Evolutionary conservation across 2,329 filamentous ascomycete genomes (phyloP).

Genomic region (Neonectria neomacrospora): DNA sequence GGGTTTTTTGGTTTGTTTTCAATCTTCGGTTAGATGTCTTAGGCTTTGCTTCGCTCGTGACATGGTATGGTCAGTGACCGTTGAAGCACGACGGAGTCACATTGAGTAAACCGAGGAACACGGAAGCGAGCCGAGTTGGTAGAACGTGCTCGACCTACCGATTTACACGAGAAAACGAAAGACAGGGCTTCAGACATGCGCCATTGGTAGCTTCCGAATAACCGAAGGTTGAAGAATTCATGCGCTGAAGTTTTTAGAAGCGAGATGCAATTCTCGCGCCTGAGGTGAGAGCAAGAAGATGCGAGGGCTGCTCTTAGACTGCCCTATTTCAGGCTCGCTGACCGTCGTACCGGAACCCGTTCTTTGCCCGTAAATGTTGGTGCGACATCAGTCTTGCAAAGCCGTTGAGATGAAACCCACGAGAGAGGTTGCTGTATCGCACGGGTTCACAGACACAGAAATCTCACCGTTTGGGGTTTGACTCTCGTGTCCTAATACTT

Average conservation of each 20-base stretch:
- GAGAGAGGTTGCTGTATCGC: not conserved
- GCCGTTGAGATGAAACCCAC: not conserved
- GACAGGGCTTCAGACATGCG: not conserved
- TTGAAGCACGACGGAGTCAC: not conserved
- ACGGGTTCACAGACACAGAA: not conserved
- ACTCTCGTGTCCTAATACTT: not conserved
- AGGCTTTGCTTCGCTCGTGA: not conserved
- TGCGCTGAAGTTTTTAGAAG: not conserved
- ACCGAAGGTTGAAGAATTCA: not conserved
- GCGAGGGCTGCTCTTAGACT: not conserved
- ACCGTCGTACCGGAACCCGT: not conserved
- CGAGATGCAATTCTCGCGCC: not conserved
- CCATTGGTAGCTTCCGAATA: not conserved
- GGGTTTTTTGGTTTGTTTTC: too few relatives aligned
- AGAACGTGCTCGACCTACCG: not conserved
- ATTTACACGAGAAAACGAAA: not conserved
- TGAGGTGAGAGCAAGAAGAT: not conserved
- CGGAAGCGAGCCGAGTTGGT: not conserved
- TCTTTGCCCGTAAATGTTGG: not conserved
- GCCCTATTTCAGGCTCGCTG: too few relatives aligned
- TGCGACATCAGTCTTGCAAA: not conserved
- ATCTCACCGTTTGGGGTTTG: not conserved
- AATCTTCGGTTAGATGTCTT: not conserved
- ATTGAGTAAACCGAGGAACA: not conserved
- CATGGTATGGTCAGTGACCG: not conserved